A percentile compares a stretch with the other conserved stretches of the same genome.
Evolutionary conservation across 1,284 basidiomycete species (phyloP).

Genomic region (Cutaneotrichosporon spelunceum): DNA sequence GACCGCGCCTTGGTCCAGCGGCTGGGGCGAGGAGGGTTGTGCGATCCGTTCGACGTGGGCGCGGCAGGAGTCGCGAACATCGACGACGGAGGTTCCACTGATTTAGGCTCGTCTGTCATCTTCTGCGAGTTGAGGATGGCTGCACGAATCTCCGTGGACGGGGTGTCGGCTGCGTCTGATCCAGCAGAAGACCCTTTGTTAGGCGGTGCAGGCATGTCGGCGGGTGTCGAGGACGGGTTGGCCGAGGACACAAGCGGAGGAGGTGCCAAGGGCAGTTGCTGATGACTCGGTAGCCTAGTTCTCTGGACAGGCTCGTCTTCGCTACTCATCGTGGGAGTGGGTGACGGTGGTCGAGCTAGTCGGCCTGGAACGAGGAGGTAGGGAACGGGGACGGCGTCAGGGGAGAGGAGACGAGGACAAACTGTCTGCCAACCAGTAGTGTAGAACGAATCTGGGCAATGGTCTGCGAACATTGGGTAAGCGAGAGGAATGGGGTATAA

Average conservation of each 20-base stretch:
- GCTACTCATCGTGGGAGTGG: constrained; percentile 26
- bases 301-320: constrained; percentile 21
- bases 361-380: constrained; percentile 9
- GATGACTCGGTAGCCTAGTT: not conserved
- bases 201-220: not conserved
- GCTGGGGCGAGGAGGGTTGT: constrained; percentile 11
- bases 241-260: constrained; percentile 4
- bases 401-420: constrained; percentile 19
- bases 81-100: not conserved
- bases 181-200: not conserved
- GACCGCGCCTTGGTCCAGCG: constrained; percentile 30
- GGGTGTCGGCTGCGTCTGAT: not conserved
- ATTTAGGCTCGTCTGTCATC: constrained; percentile 8
- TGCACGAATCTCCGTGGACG: not conserved
- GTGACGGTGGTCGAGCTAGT: constrained; percentile 17
- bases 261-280: not conserved
- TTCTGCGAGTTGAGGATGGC: constrained; percentile 8
- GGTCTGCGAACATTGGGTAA: constrained; percentile 9
- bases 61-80: constrained; percentile 3
- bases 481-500: constrained; percentile 6
- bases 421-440: constrained; percentile 20
- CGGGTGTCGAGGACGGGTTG: not conserved
- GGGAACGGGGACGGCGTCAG: constrained; percentile 14
- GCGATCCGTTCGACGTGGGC: constrained; percentile 12
- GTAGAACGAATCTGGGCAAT: constrained; percentile 5